Percentiles rank a stretch among this genome's conserved stretches.
These are phyloP conservation scores for Daphne laureola DNA, from an alignment of 441 rosid species.

Conservation along the genomic window DNA sequence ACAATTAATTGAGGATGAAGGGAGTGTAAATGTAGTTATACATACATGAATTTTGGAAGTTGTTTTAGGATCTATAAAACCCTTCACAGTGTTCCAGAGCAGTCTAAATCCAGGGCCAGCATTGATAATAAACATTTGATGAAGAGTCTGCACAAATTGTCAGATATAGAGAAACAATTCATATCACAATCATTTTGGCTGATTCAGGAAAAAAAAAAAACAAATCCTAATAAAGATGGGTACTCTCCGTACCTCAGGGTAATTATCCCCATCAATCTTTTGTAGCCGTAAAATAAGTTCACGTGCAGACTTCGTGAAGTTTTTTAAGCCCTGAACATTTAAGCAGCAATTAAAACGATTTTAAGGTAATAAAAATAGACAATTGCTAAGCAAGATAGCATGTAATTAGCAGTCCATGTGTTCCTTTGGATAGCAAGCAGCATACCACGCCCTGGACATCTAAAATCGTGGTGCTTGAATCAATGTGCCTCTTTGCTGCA, in stretches of 20 bases:
- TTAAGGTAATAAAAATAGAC: not conserved
- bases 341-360: slow-evolving; percentile 11
- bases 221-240: slow-evolving; percentile 8
- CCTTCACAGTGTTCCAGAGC: slow-evolving; percentile 86
- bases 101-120: slow-evolving; percentile 98
- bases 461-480: slow-evolving; percentile 90
- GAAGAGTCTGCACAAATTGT: slow-evolving; percentile 57
- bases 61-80: slow-evolving; percentile 93
- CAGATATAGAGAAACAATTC: not conserved
- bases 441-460: slow-evolving; percentile 98
- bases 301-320: slow-evolving; percentile 84
- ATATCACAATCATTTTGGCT: no score
- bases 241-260: slow-evolving; percentile 69
- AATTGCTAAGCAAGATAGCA: slow-evolving; percentile 5
- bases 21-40: slow-evolving; percentile 5
- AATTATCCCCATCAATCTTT: slow-evolving; percentile 91
- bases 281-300: slow-evolving; percentile 87
- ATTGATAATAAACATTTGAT: slow-evolving; percentile 96
- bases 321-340: slow-evolving; percentile 68
- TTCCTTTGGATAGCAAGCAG: slow-evolving; percentile 14
- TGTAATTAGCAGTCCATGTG: slow-evolving; percentile 7
- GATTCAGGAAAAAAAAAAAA: no score
- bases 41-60: slow-evolving; percentile 92
- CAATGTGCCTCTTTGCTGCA: slow-evolving; percentile 93
- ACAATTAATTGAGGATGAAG: no score